These are phyloP conservation scores for Lactarius sp. DNA, from an alignment of 768 basidiomycete genomes.

Conservation along the genomic window DNA sequence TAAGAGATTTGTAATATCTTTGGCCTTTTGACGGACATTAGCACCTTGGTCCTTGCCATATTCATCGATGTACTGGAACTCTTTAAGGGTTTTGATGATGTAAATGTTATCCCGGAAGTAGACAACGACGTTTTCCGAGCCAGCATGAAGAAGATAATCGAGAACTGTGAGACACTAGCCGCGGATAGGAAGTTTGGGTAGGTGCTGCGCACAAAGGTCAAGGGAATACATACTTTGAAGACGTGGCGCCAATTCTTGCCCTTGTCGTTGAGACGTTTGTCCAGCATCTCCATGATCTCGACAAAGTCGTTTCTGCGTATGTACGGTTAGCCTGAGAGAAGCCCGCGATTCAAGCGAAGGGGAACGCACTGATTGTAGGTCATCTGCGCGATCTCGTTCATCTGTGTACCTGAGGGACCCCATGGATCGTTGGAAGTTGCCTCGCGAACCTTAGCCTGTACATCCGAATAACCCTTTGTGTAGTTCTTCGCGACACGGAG, in stretches of 20 bases:
- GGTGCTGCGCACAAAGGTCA: background rate
- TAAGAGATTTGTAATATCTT: slow-evolving; percentile 94
- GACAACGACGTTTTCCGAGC: slow-evolving; percentile 96
- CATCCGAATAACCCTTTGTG: slow-evolving; percentile 93
- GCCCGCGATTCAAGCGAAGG: background rate
- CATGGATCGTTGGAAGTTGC: slow-evolving; percentile 97
- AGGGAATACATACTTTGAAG: slow-evolving; percentile 66
- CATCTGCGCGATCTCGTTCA: slow-evolving; percentile 97
- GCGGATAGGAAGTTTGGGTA: background rate
- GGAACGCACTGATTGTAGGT: slow-evolving; percentile 89
- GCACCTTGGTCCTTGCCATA: slow-evolving; percentile 95
- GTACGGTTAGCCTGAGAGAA: background rate
- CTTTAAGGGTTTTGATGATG: slow-evolving; percentile 97
- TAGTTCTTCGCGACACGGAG: slow-evolving; percentile 92
- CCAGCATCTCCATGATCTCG: slow-evolving; percentile 99
- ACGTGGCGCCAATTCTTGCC: slow-evolving; percentile 99
- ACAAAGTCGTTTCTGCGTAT: slow-evolving; percentile 83
- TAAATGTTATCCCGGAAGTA: slow-evolving; percentile 98
- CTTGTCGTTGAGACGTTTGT: slow-evolving; percentile 97
- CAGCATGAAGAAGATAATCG: slow-evolving; percentile 93
- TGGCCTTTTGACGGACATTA: slow-evolving; percentile 96
- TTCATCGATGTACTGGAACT: slow-evolving; percentile 96
- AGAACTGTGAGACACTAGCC: slow-evolving; percentile 81
- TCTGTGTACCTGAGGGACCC: slow-evolving; percentile 96
- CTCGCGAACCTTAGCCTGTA: slow-evolving; percentile 92